Evolutionary conservation across 2,329 filamentous ascomycete genomes (phyloP), one percentile per base, ranked within the genome.

Genomic region (Dothistroma pini): DNA sequence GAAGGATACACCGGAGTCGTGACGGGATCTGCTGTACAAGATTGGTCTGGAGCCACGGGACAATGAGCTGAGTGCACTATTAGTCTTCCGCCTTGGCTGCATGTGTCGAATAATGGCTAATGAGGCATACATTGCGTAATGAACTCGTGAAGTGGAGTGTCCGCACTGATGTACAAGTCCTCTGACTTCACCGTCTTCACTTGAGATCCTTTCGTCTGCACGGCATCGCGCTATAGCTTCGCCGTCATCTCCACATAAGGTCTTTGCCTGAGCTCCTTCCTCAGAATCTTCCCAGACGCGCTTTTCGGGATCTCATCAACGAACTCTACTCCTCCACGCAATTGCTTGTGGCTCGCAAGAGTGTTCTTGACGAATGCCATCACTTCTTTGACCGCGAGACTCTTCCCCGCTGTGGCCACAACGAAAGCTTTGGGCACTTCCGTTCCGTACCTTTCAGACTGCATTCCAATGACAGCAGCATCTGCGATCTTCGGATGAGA

Each of bases 381-480:
- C 53, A 87, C 86, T 6, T 80, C 76, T 32, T 81, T 72, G 31
- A 70, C 79, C 8, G 44, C 12, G 1, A 58, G 9, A 12, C 12
- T 12, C 25, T 41, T 10, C 9, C 54, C 16, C 10, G 16, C 31
- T 25, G 32, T 21, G 16, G 10, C n/a, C 31, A 58, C 56, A 7
- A 58, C 19, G 29, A 52, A 58, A 5, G 56, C 56, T 19, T 53
- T 52, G 8, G 56, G 56, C 4, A 58, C 56, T 38, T 58, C 56
- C 22, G 56, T 58, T 16, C 35, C 19, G 22, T 35, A 31, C 25
- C 21, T 21, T 14, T 44, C 32, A 4, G 48, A 52, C 14, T 51
- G 48, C 1, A 92, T 79, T 16, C 87, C 86, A 65, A 95, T 91
- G 7, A 95, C 90, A 16, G 90, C 86, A 66, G 86, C 89, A 75